Conservation (phyloP, 2,329 filamentous ascomycete species). For the Sarocladium strictum region DNA sequence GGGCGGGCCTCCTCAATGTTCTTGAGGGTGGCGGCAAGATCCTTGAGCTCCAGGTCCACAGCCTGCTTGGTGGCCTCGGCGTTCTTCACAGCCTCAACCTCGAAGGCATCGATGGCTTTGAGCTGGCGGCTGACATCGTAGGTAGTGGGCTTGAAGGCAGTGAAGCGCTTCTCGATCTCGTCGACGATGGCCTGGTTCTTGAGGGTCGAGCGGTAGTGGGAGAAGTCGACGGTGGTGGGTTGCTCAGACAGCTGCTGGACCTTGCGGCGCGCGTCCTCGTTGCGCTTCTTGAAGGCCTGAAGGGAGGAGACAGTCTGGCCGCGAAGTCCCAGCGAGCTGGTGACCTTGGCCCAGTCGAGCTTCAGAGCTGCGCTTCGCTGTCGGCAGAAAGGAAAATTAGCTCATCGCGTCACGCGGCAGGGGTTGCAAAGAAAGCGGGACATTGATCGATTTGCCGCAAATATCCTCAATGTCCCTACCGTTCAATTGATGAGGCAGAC, state of each 20-base stretch:
- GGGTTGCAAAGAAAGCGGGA: not conserved
- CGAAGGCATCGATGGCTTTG: constrained; percentile 97
- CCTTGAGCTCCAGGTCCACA: constrained; percentile 91
- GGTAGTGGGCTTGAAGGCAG: constrained; percentile 80
- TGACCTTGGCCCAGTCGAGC: constrained; percentile 97
- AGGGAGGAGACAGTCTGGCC: constrained; percentile 90
- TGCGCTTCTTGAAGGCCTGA: constrained; percentile 98
- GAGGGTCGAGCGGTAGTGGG: constrained; percentile 81
- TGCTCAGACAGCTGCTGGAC: constrained; percentile 78
- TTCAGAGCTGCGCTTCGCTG: constrained; percentile 98
- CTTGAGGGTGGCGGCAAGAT: constrained; percentile 87
- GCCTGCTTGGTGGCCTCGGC: constrained; percentile 94
- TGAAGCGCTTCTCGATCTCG: constrained; percentile 96
- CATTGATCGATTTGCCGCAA: constrained; percentile 4
- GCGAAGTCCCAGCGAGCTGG: constrained; percentile 89
- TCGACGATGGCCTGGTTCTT: constrained; percentile 96
- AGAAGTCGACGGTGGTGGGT: constrained; percentile 84
- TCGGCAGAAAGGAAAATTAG: constrained; percentile 43
- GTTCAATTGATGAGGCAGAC: constrained; percentile 33
- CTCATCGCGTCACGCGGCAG: constrained; percentile 32
- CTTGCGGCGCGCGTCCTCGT: constrained; percentile 96
- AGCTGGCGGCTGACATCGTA: constrained; percentile 93
- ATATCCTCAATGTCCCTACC: constrained; percentile 10
- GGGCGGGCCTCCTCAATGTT: constrained; percentile 96
- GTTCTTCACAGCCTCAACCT: constrained; percentile 94